phyloP scores from a whole-genome alignment of 2,329 filamentous ascomycete genomes.

The Venturia nashicola region DNA sequence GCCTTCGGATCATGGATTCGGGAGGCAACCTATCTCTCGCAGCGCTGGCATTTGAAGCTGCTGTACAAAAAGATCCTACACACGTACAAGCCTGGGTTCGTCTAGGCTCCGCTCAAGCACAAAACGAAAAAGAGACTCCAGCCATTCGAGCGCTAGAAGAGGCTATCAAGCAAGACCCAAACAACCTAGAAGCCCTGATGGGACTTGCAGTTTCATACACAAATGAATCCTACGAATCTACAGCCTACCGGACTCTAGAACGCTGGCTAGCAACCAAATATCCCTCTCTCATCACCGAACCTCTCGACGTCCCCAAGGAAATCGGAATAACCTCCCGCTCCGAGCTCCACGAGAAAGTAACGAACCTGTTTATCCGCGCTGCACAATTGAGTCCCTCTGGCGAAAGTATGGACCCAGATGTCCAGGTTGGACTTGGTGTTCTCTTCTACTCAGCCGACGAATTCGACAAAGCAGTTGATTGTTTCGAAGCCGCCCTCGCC shows the following conservation, averaged over 20 bases:
- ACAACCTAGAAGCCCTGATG: conserved; percentile 84
- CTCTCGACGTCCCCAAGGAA: conserved; percentile 64
- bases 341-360: conserved; percentile 80
- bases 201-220: conserved; percentile 93
- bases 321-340: conserved; percentile 91
- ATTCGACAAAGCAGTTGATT: conserved; percentile 97
- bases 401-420: conserved; percentile 94
- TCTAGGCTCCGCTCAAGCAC: conserved; percentile 82
- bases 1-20: conserved; percentile 81
- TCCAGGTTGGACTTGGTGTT: conserved; percentile 92
- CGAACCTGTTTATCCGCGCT: conserved; percentile 78
- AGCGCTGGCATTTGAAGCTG: conserved; percentile 88
- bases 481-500: conserved; percentile 84
- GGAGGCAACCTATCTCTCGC: conserved; percentile 91
- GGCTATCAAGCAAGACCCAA: conserved; percentile 75
- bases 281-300: conserved; percentile 61
- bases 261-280: conserved; percentile 96
- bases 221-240: conserved; percentile 96
- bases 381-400: conserved; percentile 86
- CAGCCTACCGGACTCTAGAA: conserved; percentile 89
- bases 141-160: conserved; percentile 90
- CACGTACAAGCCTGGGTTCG: conserved; percentile 92
- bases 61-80: conserved; percentile 75
- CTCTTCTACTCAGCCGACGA: conserved; percentile 97
- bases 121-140: conserved; percentile 96